Evolutionary conservation across 495 filamentous ascomycete genomes (phyloP).

Genomic region (Daldinia childiae): DNA sequence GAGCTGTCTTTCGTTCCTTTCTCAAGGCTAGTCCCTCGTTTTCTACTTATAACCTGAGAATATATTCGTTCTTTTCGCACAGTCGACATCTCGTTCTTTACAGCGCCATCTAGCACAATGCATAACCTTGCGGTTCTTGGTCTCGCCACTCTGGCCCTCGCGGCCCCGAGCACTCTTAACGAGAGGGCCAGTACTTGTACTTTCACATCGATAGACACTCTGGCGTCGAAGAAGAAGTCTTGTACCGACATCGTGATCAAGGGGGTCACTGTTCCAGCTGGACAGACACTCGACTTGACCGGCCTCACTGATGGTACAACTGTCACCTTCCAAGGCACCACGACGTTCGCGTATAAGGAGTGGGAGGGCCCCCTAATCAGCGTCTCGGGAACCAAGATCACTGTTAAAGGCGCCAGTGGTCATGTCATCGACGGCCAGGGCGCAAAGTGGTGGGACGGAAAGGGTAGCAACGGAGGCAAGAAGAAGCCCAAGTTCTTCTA

Average conservation of each 20-base stretch:
- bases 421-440: slow-evolving; percentile 59
- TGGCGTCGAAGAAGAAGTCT: slow-evolving; percentile 9
- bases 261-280: slow-evolving; percentile 21
- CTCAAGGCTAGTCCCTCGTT: neutral
- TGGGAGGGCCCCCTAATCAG: slow-evolving; percentile 61
- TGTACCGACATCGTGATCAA: slow-evolving; percentile 20
- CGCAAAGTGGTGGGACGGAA: slow-evolving; percentile 61
- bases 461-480: slow-evolving; percentile 62
- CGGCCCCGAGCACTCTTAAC: slow-evolving; percentile 11
- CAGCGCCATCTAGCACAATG: slow-evolving; percentile 10
- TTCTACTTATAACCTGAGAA: slow-evolving; percentile 1
- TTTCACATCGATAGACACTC: slow-evolving; percentile 5
- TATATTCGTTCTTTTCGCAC: slow-evolving; percentile 9
- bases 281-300: slow-evolving; percentile 23
- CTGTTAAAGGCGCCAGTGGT: slow-evolving; percentile 56
- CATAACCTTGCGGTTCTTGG: slow-evolving; percentile 12
- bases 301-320: slow-evolving; percentile 14
- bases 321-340: slow-evolving; percentile 62
- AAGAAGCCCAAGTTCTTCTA: slow-evolving; percentile 66
- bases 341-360: slow-evolving; percentile 60
- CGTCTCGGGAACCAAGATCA: slow-evolving; percentile 59
- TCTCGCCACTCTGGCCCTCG: slow-evolving; percentile 12
- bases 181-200: slow-evolving; percentile 20
- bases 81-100: neutral
- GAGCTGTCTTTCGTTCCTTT: slow-evolving; percentile 8